Evolutionary conservation across 2,329 filamentous ascomycete genomes (phyloP).

Genomic region (Epichloe uncinata): DNA sequence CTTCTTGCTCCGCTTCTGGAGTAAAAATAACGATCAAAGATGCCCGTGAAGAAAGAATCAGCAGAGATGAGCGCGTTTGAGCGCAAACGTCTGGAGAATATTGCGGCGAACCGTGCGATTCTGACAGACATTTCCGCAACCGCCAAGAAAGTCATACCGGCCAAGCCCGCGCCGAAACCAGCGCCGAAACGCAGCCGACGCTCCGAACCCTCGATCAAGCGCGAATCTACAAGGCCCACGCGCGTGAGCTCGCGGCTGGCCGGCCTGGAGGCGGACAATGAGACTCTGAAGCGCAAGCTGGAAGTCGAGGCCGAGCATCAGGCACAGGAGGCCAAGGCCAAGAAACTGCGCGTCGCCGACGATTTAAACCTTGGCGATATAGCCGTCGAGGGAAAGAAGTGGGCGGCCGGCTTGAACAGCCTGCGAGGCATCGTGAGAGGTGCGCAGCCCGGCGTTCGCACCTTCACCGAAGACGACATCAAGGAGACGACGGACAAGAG

Average conservation of each 20-base stretch:
- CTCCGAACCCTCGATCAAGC: slow-evolving; percentile 29
- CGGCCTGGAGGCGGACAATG: slow-evolving; percentile 35
- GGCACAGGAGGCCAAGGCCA: slow-evolving; percentile 35
- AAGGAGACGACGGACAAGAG: slow-evolving; percentile 66
- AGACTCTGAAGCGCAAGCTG: slow-evolving; percentile 35
- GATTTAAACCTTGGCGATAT: slow-evolving; percentile 64
- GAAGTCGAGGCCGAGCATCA: slow-evolving; percentile 35
- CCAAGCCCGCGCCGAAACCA: slow-evolving; percentile 35
- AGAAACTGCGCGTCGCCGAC: slow-evolving; percentile 39
- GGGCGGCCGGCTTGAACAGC: slow-evolving; percentile 54
- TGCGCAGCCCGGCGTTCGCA: slow-evolving; percentile 69
- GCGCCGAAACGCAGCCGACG: slow-evolving; percentile 21
- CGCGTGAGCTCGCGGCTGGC: slow-evolving; percentile 46
- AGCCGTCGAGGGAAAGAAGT: slow-evolving; percentile 66
- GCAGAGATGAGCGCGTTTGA: slow-evolving; percentile 68
- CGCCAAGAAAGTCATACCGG: slow-evolving; percentile 53
- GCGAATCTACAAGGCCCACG: slow-evolving; percentile 34
- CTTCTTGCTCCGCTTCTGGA: no score
- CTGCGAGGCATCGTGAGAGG: slow-evolving; percentile 45
- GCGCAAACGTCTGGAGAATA: slow-evolving; percentile 71
- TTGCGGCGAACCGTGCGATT: slow-evolving; percentile 70
- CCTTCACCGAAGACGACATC: slow-evolving; percentile 75
- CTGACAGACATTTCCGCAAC: slow-evolving; percentile 64
- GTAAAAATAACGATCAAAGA: slow-evolving; percentile 12
- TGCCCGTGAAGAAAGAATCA: slow-evolving; percentile 32